Evolutionary conservation across 495 filamentous ascomycete species (phyloP).

Genomic region (Neurospora hispaniola): DNA sequence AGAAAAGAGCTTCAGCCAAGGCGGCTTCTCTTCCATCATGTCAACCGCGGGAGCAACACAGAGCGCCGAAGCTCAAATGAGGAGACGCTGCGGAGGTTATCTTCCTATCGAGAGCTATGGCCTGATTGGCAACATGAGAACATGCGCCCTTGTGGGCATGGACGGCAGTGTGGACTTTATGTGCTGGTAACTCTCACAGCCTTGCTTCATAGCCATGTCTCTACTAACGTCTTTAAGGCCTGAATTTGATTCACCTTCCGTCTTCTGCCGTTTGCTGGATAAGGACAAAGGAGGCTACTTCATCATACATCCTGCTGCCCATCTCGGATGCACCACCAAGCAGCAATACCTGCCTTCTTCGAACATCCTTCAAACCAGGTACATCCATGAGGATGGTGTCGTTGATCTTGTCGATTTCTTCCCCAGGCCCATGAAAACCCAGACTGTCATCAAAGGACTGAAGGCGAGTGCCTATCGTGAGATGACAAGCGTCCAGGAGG

Average conservation of each 20-base stretch:
- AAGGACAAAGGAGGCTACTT: slow-evolving; percentile 62
- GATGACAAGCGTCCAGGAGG: slow-evolving; percentile 37
- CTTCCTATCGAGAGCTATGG: slow-evolving; percentile 67
- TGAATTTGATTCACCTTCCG: slow-evolving; percentile 54
- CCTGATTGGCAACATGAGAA: slow-evolving; percentile 67
- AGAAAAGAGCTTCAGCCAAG: background rate
- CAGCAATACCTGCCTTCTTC: slow-evolving; percentile 59
- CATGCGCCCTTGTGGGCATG: slow-evolving; percentile 61
- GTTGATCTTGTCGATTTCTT: slow-evolving; percentile 66
- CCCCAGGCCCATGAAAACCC: slow-evolving; percentile 43
- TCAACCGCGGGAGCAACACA: slow-evolving; percentile 10
- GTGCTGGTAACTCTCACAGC: slow-evolving; percentile 48
- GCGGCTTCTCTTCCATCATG: slow-evolving; percentile 4
- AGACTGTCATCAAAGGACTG: slow-evolving; percentile 28
- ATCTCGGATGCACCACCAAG: slow-evolving; percentile 48
- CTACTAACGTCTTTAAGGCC: slow-evolving; percentile 34
- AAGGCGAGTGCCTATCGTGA: slow-evolving; percentile 42
- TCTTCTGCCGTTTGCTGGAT: slow-evolving; percentile 60
- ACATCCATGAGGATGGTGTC: slow-evolving; percentile 60
- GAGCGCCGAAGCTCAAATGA: slow-evolving; percentile 15
- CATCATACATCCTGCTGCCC: slow-evolving; percentile 43
- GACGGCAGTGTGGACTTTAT: slow-evolving; percentile 64
- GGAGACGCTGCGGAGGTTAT: slow-evolving; percentile 30
- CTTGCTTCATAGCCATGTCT: background rate
- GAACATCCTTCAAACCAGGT: slow-evolving; percentile 60